Base-by-base conservation (phyloP, 257 asterid genomes). In the Primulina tabacum region DNA sequence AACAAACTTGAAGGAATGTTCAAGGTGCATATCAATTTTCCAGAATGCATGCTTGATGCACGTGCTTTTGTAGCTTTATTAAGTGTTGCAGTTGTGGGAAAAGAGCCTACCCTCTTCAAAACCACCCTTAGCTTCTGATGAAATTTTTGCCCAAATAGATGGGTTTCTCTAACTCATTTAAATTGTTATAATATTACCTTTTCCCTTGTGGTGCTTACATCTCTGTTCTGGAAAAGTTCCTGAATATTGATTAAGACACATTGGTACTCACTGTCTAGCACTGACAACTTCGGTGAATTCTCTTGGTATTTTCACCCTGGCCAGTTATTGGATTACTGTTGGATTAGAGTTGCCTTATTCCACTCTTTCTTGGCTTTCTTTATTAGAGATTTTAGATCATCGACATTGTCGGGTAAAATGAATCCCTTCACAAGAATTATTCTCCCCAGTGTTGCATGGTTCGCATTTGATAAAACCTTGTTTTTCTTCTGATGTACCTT, bases 1-100 rank as follows among this genome's bases (percentile, higher is more conserved):
- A 94, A 89, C 87, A 94, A 94, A 84, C 96, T 94, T 28, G 98
- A 94, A 82, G 98, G 97, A 73, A 94, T 89, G 98, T 94, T 89
- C 83, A 89, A 94, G 97, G 99, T 89, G 47, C 64, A 82, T 74
- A 33, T 67, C 70, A 71, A 8, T 21, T 75, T 32, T 60, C 56
- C 62, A 55, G 32, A 26, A 17, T 43, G 59, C 57, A 68, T 68
- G 52, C 68, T 63, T 43, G 50, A 50, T 71, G 67, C 67, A 56
- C 40, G 55, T 68, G n/a, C 33, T 38, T n/a, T 35, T 52, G 5
- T 58, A 53, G 6, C 70, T 21, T 34, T 75, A 6, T n/a, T 16
- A 21, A 8, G 37, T 64, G 60, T 7, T 34, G 38, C 12, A 34
- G 30, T 33, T 62, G n/a, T 33, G 29, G 38, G 38, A 7, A 34